A percentile compares a stretch with the other conserved stretches of the same genome.
phyloP scores from a whole-genome alignment of 176 grass and related monocot species.

The Thinopyrum elongatum region DNA sequence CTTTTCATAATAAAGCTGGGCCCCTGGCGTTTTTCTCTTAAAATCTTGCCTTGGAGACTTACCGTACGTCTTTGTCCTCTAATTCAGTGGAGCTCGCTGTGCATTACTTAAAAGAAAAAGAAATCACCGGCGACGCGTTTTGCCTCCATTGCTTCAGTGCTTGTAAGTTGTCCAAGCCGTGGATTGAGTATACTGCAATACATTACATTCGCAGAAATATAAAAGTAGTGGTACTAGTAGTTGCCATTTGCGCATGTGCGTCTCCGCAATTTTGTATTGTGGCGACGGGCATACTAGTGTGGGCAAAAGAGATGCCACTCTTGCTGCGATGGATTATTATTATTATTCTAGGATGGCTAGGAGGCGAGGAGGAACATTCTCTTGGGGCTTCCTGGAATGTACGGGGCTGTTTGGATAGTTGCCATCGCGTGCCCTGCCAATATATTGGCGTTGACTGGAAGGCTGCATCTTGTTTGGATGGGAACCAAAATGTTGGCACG shows the following conservation, averaged over 20 bases:
- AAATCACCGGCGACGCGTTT: background rate
- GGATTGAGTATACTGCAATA: too few relatives aligned
- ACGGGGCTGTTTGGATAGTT: too few relatives aligned
- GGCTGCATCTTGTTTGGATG: too few relatives aligned
- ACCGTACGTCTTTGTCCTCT: background rate
- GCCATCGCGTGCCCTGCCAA: too few relatives aligned
- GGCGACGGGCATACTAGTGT: background rate
- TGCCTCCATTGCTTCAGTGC: background rate
- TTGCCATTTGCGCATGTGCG: conserved; percentile 9
- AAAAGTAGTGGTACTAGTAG: background rate
- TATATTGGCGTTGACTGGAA: too few relatives aligned
- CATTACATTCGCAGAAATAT: background rate
- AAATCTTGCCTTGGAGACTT: background rate
- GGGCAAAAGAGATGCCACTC: background rate
- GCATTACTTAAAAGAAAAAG: conserved; percentile 9
- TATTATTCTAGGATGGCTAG: background rate
- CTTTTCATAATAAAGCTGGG: background rate
- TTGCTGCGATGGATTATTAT: background rate
- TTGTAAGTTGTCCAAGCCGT: background rate
- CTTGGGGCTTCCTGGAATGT: conserved; percentile 6
- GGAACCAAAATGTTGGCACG: too few relatives aligned
- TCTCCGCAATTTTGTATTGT: background rate
- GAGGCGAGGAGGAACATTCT: conserved; percentile 30
- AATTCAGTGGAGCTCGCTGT: background rate
- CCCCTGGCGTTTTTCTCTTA: too few relatives aligned